phyloP scores from a whole-genome alignment of 164 flowering plant species.

The Piper longum region DNA sequence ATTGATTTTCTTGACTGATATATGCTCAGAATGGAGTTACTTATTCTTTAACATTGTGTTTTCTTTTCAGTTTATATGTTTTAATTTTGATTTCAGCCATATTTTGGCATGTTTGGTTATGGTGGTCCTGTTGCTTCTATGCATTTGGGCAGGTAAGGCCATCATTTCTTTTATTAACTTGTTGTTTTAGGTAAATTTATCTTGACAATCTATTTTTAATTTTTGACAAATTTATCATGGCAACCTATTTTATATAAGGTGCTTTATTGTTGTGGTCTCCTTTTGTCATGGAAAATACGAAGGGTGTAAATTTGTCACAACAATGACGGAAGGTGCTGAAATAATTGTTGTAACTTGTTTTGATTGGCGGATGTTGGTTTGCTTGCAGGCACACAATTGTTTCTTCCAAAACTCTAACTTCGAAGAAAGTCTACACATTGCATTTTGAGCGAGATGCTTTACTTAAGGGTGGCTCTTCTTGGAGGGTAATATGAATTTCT shows the following conservation, averaged over 20 bases:
- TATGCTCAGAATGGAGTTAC: not conserved
- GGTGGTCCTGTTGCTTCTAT: conserved; percentile 75
- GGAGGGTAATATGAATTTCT: conserved; percentile 43
- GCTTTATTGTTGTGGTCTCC: not conserved
- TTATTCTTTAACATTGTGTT: no score
- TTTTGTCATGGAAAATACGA: no score
- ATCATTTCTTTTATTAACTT: not conserved
- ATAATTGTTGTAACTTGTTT: no score
- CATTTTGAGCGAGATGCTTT: conserved; percentile 50
- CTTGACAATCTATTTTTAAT: not conserved
- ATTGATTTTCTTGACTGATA: not conserved
- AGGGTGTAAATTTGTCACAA: not conserved
- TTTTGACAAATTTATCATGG: no score
- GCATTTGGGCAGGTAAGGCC: conserved; percentile 65
- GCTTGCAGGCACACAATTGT: conserved; percentile 40
- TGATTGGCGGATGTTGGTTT: not conserved
- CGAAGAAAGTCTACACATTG: conserved; percentile 43
- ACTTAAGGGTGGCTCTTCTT: conserved; percentile 21
- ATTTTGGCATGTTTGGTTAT: conserved; percentile 86
- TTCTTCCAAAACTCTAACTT: conserved; percentile 59
- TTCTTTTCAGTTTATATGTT: not conserved
- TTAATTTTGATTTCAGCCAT: conserved; percentile 37
- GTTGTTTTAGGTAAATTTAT: no score
- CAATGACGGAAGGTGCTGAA: not conserved
- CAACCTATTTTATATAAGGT: no score